Evolutionary conservation across 495 filamentous ascomycete species (phyloP), one percentile per base, ranked within the genome.

Genomic region (Bryoglossum gracile): DNA sequence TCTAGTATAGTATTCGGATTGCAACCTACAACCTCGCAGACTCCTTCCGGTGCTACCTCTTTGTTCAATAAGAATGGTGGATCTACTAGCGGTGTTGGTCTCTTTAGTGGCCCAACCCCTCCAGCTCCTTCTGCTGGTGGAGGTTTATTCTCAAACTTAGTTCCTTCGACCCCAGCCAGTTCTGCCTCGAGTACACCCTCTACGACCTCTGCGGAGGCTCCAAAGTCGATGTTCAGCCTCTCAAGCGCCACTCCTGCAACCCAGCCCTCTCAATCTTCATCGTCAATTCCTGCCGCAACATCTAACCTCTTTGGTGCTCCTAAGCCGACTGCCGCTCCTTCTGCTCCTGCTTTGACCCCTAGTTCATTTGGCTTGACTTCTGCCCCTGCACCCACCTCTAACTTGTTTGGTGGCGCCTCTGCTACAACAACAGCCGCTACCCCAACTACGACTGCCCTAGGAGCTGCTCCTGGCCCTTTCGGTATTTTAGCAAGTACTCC

Each of bases 321-420:
- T 13, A 21, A 23, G 3, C 21, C 44, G 24, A 32, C 58, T 24
- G 33, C 37, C 13, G 46, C 55, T 11, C 34, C 64, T 9, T 17
- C 51, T 16, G 34, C 17, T 19, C 6, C 25, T 28, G 43, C 24
- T 35, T 47, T 17, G 10, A 40, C 68, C 14, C 60, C 58, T 4
- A 62, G 43, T 55, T 51, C 53, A 2, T 65, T 63, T 35, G 53
- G 50, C 6, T 38, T 35, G 10, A 33, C 28, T 43, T 57, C 48
- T 53, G 66, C 61, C 38, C 57, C 51, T 24, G 30, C 39, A 33
- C 16, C 50, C 21, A 35, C 39, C 8, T 39, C 24, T 40, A 46
- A 26, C 23, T 28, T 55, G 17, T 46, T 55, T 32, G 40, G 50
- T 17, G n/a, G 34, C 9, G 2, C 26, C 14, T 34, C 41, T 13